A percentile compares a stretch with the other conserved stretches of the same genome.
phyloP scores from a whole-genome alignment of 1,284 basidiomycete genomes.

The Ustilago trichophora region DNA sequence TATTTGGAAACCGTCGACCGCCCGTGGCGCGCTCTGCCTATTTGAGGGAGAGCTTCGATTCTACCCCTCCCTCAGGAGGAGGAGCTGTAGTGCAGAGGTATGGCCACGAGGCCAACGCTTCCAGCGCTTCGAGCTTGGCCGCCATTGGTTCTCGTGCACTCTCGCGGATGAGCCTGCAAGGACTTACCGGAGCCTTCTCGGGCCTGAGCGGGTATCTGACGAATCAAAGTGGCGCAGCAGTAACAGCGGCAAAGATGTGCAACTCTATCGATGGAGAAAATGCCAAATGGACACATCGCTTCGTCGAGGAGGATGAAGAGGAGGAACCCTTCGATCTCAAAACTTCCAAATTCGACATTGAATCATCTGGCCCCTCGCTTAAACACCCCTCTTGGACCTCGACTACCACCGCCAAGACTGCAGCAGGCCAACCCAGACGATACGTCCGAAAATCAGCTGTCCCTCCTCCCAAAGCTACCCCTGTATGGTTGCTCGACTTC shows the following conservation, averaged over 20 bases:
- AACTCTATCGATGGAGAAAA: conserved; percentile 1
- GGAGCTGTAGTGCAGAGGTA: no score
- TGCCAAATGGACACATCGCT: no score
- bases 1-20: conserved; percentile 35
- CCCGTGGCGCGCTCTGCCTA: conserved; percentile 53
- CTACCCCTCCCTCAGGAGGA: no score
- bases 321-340: background rate
- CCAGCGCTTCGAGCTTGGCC: conserved; percentile 23
- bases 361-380: no score
- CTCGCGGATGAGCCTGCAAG: conserved; percentile 49
- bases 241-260: conserved; percentile 48
- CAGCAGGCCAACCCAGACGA: conserved; percentile 9
- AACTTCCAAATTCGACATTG: conserved; percentile 8
- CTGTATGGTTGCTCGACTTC: conserved; percentile 43
- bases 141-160: conserved; percentile 39
- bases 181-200: conserved; percentile 48
- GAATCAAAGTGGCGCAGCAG: conserved; percentile 33
- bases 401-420: background rate
- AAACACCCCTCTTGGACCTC: conserved; percentile 5
- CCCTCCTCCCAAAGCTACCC: conserved; percentile 15
- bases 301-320: conserved; percentile 1
- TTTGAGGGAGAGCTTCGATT: conserved; percentile 46
- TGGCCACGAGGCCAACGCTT: conserved; percentile 19
- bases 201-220: conserved; percentile 53
- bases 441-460: conserved; percentile 23